Percentiles rank a stretch among this genome's conserved stretches.
Evolutionary conservation across 73 alveolate species (phyloP).

Genomic region (Paramecium biaurelia): DNA sequence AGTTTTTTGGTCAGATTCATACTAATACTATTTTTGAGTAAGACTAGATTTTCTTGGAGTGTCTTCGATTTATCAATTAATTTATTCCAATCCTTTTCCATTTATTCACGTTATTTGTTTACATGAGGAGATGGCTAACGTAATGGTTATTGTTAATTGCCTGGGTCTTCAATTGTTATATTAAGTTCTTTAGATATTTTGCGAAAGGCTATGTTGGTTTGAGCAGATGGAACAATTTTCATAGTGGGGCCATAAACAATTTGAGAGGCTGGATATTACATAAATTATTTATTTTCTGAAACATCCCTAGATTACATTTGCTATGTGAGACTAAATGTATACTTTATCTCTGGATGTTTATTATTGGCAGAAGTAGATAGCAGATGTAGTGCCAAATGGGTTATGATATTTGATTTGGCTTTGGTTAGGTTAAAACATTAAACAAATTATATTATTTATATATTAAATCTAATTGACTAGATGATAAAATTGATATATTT

Average conservation of each 20-base stretch:
- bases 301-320: conserved; percentile 13
- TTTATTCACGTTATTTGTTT: not conserved
- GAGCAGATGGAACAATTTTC: not conserved
- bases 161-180: conserved; percentile 6
- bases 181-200: conserved; percentile 1
- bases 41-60: conserved; percentile 33
- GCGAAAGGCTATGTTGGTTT: not conserved
- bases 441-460: not conserved
- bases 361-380: not conserved
- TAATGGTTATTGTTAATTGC: not conserved
- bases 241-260: conserved; percentile 23
- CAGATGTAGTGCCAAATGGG: conserved; percentile 40
- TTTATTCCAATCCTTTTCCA: conserved; percentile 44
- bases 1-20: conserved; percentile 7
- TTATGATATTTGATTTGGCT: not conserved
- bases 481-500: not conserved
- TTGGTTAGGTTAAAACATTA: not conserved
- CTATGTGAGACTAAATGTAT: not conserved
- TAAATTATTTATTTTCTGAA: not conserved
- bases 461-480: not conserved
- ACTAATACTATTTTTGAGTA: conserved; percentile 12
- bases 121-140: not conserved
- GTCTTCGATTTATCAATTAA: not conserved
- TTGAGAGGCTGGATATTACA: not conserved
- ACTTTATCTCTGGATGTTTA: conserved; percentile 25